Conservation (phyloP, 2,329 filamentous ascomycete genomes). For the Aspergillus intermedius region DNA sequence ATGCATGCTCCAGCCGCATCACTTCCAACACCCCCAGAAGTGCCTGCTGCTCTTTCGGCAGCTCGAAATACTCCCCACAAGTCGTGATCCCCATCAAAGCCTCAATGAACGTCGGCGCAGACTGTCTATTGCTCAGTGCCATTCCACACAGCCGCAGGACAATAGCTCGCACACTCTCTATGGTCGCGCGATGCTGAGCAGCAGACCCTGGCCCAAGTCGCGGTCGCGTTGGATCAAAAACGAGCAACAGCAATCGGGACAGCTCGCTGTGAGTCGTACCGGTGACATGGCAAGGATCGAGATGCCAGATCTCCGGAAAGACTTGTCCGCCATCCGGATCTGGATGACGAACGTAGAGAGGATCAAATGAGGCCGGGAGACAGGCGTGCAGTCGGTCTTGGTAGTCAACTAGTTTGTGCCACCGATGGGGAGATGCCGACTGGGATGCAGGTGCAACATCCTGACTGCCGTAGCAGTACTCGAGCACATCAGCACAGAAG, state of each 20-base stretch:
- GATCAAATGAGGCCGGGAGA: constrained; percentile 49
- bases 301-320: constrained; percentile 55
- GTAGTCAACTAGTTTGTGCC: constrained; percentile 36
- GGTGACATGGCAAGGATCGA: constrained; percentile 53
- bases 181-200: constrained; percentile 9
- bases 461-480: constrained; percentile 51
- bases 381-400: constrained; percentile 43
- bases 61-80: constrained; percentile 25
- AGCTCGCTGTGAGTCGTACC: constrained; percentile 57
- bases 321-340: constrained; percentile 30
- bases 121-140: constrained; percentile 40
- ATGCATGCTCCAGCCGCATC: constrained; percentile 46
- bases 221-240: constrained; percentile 51
- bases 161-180: constrained; percentile 30
- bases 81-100: constrained; percentile 24
- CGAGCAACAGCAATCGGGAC: constrained; percentile 50
- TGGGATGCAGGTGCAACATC: constrained; percentile 4
- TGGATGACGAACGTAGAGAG: constrained; percentile 45
- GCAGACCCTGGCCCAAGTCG: constrained; percentile 37
- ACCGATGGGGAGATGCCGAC: constrained; percentile 15
- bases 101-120: constrained; percentile 49
- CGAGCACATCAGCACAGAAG: constrained; percentile 57
- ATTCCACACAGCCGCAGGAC: constrained; percentile 54
- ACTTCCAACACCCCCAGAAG: constrained; percentile 29
- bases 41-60: constrained; percentile 17